Conservation (phyloP, 1,284 basidiomycete genomes). For the Cryptococcus sp. region DNA sequence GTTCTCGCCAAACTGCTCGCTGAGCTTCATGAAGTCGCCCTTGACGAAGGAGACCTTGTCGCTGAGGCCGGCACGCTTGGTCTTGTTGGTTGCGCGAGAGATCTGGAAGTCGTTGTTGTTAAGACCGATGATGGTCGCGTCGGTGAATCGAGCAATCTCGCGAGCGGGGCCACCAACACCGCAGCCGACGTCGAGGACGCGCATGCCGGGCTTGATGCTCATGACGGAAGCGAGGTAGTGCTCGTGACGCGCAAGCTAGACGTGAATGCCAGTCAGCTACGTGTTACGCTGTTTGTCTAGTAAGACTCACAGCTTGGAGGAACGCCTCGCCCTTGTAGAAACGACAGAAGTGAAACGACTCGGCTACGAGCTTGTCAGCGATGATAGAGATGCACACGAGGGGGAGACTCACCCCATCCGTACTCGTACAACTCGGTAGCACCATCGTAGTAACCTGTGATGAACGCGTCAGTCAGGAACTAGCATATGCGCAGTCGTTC, state of each 20-base stretch:
- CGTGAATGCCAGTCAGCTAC: background rate
- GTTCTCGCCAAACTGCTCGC: constrained; percentile 88
- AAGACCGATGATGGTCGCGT: constrained; percentile 81
- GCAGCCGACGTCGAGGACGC: constrained; percentile 96
- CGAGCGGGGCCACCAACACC: constrained; percentile 96
- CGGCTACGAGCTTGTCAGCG: constrained; percentile 50
- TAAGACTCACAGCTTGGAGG: constrained; percentile 58
- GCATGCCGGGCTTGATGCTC: constrained; percentile 81
- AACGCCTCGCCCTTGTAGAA: constrained; percentile 97
- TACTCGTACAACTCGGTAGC: constrained; percentile 97
- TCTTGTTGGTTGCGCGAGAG: constrained; percentile 80
- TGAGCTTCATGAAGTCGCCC: constrained; percentile 96
- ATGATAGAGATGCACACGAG: background rate
- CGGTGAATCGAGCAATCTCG: constrained; percentile 90
- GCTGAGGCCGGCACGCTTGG: constrained; percentile 73
- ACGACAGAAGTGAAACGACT: constrained; percentile 97
- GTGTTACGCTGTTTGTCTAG: background rate
- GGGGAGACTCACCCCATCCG: constrained; percentile 57
- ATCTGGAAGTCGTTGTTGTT: constrained; percentile 99
- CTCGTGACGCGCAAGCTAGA: constrained; percentile 88
- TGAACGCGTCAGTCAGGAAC: constrained; percentile 5
- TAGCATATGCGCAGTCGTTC: background rate
- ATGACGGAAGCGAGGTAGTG: constrained; percentile 93
- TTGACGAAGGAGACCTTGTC: constrained; percentile 78
- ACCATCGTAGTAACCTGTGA: constrained; percentile 88